Evolutionary conservation across 441 rosid species (phyloP), one percentile per base, ranked within the genome.

Genomic region (Gossypium gossypioides): DNA sequence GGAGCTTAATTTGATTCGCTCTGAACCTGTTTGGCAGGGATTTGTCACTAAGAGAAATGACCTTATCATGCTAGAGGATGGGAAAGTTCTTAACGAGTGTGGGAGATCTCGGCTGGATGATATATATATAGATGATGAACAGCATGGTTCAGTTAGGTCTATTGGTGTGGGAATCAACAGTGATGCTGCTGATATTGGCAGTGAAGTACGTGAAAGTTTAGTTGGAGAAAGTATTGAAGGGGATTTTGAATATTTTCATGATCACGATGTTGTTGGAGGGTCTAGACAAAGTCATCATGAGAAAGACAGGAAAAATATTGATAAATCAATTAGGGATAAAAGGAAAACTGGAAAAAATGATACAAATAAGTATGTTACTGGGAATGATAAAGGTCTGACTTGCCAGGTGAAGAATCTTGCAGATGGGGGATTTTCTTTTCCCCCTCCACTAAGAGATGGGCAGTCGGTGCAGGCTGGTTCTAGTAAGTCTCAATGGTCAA

Each of bases 161-260:
- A 95, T 95, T 76, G 98, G 99, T 75, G 99, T 91, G 66, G 98
- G 99, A 52, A 85, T 95, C 63, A 89, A 85, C 75, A 91, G 96
- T 63, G 97, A 95, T 78, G 92, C 85, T 68, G 97, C 96, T 82
- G 98, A 92, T 74, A 76, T 88, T 55, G 97, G 99, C 71, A 89
- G 97, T 76, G 93, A 91, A 84, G 80, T 86, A 18, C 90, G 92
- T 62, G 97, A 87, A 72, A 89, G 95, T 81, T 84, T 92, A 80
- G 82, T 91, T 72, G 97, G 96, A 77, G 97, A 89, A 63, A 82
- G 96, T 72, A 90, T 93, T 77, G 96, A 90, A 78, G 94, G 96
- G 76, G 96, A 89, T 81, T 71, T 91, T 59, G 97, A 95, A 77
- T 86, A 87, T 79, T 82, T 87, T 56, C 80, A 52, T 42, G 89